Evolutionary conservation across 139 green algal species (phyloP).

Genomic region (Chlamydomonas sphaeroides): DNA sequence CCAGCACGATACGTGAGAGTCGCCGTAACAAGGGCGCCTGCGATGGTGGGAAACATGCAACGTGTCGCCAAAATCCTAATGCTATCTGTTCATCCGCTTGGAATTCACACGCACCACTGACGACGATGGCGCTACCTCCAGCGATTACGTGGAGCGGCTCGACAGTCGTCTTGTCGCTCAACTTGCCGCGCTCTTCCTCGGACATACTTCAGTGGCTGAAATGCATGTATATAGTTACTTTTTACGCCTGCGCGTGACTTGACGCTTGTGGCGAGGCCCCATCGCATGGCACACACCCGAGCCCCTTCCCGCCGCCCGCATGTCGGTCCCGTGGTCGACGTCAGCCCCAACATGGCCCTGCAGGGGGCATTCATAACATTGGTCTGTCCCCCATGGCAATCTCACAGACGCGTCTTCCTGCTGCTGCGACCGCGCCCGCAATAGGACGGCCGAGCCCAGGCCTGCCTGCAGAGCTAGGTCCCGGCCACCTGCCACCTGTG

Average conservation of each 20-base stretch:
- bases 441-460: not conserved
- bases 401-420: no score
- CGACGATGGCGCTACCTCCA: slow-evolving; percentile 6
- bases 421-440: not conserved
- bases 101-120: not conserved
- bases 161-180: slow-evolving; percentile 6
- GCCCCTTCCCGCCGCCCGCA: no score
- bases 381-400: no score
- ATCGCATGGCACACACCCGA: no score
- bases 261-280: no score
- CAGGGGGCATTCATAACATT: no score
- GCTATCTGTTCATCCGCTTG: not conserved
- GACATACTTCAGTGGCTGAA: no score
- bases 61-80: not conserved
- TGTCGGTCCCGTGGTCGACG: no score
- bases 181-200: not conserved
- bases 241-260: no score
- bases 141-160: slow-evolving; percentile 26
- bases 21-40: slow-evolving; percentile 31
- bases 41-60: not conserved
- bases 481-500: not conserved
- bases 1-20: slow-evolving; percentile 36
- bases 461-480: not conserved
- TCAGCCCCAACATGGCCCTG: no score
- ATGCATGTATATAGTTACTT: no score